Conservation (phyloP, 2,329 filamentous ascomycete species). For the Aspergillus ochraceus region DNA sequence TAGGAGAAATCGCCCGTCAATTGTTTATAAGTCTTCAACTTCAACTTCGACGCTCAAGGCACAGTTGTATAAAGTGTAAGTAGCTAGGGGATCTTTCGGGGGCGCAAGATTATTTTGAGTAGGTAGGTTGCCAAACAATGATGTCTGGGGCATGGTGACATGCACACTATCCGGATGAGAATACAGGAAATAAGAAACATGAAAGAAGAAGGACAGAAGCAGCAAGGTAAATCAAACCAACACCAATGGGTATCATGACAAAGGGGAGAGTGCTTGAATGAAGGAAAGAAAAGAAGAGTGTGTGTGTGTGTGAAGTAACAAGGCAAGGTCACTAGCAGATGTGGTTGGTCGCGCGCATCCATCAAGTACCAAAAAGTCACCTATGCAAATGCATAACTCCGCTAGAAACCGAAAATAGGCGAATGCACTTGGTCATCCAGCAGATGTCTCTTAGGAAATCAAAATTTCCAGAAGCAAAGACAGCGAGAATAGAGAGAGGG, state of each 20-base stretch:
- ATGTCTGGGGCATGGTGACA: neutral
- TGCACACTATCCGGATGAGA: neutral
- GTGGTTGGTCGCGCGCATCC: neutral
- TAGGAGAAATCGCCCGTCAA: neutral
- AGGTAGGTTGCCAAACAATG: neutral
- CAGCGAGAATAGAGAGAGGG: neutral
- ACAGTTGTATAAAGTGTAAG: neutral
- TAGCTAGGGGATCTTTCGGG: neutral
- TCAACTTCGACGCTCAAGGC: neutral
- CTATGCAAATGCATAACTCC: neutral
- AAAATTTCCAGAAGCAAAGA: neutral
- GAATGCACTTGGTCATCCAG: neutral
- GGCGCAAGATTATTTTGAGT: neutral
- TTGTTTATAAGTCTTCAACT: too few relatives aligned
- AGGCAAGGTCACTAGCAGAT: neutral
- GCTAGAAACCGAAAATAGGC: neutral
- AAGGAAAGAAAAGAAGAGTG: neutral
- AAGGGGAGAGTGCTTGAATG: conserved; percentile 3
- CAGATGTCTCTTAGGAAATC: neutral
- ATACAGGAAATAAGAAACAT: conserved; percentile 6
- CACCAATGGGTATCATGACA: conserved; percentile 33
- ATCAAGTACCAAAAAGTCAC: neutral
- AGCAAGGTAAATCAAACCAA: conserved; percentile 12
- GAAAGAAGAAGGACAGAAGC: neutral
- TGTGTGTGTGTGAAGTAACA: neutral